Conservation (phyloP, 1,284 basidiomycete genomes). For the Ceraceosorus guamensis region DNA sequence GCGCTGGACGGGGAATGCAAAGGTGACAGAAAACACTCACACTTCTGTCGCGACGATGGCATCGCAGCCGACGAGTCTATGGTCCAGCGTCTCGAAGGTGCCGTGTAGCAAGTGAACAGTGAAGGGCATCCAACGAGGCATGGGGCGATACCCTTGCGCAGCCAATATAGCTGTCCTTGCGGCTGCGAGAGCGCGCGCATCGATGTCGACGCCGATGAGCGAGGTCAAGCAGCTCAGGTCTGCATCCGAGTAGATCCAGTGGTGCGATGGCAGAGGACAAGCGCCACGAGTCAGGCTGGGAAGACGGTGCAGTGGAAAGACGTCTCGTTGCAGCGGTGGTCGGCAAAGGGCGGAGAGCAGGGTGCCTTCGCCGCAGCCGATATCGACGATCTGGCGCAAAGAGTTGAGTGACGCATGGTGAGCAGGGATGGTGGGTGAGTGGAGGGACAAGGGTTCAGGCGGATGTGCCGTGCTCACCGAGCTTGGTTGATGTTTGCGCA, state of each 20-base stretch:
- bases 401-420: neutral
- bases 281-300: conserved; percentile 1
- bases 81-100: conserved; percentile 67
- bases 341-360: conserved; percentile 3
- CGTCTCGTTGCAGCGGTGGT: conserved; percentile 2
- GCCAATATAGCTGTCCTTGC: neutral
- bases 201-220: conserved; percentile 9
- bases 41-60: conserved; percentile 82
- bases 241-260: neutral
- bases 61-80: conserved; percentile 64
- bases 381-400: conserved; percentile 5
- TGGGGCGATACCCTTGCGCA: neutral
- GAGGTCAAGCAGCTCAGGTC: neutral
- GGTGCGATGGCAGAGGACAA: neutral
- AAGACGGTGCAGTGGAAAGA: conserved; percentile 8
- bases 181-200: neutral
- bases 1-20: conserved; percentile 1
- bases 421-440: neutral
- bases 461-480: conserved; percentile 1
- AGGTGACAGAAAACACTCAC: too few relatives aligned
- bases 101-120: conserved; percentile 54
- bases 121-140: conserved; percentile 11
- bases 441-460: neutral
- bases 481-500: neutral
- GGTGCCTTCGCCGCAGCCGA: conserved; percentile 2